Evolutionary conservation across 2,329 filamentous ascomycete species (phyloP), one percentile per base, ranked within the genome.

Genomic region (Fusarium anthophilum): DNA sequence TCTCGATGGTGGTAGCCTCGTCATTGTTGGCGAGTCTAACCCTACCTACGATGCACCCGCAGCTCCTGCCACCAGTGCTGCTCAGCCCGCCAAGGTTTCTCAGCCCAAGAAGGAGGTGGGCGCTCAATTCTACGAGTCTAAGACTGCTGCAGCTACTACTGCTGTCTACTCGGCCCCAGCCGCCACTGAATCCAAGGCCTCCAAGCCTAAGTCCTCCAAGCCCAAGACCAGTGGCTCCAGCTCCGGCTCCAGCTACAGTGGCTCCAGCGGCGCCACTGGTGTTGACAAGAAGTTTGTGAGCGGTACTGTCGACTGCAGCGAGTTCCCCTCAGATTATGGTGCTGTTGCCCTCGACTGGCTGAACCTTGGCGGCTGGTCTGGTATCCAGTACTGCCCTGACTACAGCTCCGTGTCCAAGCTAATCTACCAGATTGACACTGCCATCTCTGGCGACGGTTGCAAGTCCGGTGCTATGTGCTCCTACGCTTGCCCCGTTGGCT

Each of bases 401-500:
- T 91, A 86, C 79, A 83, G 81, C n/a, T 66, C 84, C 35, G 83
- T 81, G 14, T 86, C 86, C 53, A 79, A 85, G 20, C 79, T 88
- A 43, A 92, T 97, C 79, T 86, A 84, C 81, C 88, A 89, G 69
- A 94, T 95, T 70, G 86, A 89, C 58, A 91, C 91, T 45, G 90
- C 88, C 32, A 83, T 91, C 53, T 85, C 85, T 24, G 93, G 92
- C 22, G 83, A 89, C 22, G 83, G 83, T 69, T 96, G 94, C 84
- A 81, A 78, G 14, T 78, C 86, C 15, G 91, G 91, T 55, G 84
- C 87, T 66, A 95, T 95, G 87, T 98, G 96, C 88, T 97, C 95
- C 5, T 98, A 98, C 80, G 91, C 94, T 64, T 99, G 96, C 87
- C 93, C 94, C n/a, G 84, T 91, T 35, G 96, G 96, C 51, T 97